Evolutionary conservation across 2,329 filamentous ascomycete species (phyloP).

Genomic region (Tolypocladium amazonense): DNA sequence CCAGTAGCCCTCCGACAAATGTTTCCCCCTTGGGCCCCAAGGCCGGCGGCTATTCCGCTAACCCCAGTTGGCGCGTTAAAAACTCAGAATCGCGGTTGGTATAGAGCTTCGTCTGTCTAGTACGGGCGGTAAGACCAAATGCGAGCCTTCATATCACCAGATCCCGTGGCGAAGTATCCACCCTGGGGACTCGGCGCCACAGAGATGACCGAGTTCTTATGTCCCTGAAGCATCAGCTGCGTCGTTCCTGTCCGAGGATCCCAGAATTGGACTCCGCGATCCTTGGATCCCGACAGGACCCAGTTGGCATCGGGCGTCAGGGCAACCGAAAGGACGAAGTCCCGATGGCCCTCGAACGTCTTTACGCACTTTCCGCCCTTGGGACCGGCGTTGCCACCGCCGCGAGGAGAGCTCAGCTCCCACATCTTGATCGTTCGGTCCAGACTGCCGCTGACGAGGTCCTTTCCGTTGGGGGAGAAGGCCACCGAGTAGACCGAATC

Average conservation of each 20-base stretch:
- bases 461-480: constrained; percentile 86
- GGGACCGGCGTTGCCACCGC: constrained; percentile 53
- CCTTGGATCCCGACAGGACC: constrained; percentile 96
- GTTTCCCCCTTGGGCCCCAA: neutral
- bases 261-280: constrained; percentile 97
- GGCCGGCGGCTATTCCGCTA: neutral
- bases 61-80: neutral
- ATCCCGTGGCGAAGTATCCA: constrained; percentile 87
- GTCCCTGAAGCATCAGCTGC: constrained; percentile 96
- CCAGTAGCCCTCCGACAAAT: constrained; percentile 2
- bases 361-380: constrained; percentile 91
- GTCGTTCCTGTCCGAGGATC: constrained; percentile 87
- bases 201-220: constrained; percentile 98
- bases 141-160: constrained; percentile 91
- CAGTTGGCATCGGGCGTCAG: constrained; percentile 88
- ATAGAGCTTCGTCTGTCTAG: constrained; percentile 10
- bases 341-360: constrained; percentile 95
- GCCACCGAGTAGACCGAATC: constrained; percentile 95
- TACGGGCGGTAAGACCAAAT: constrained; percentile 78
- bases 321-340: constrained; percentile 93
- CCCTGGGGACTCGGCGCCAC: constrained; percentile 88
- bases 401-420: constrained; percentile 70
- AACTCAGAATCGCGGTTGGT: neutral
- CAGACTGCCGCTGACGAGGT: constrained; percentile 86
- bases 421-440: constrained; percentile 99